A percentile compares a stretch with the other conserved stretches of the same genome.
Evolutionary conservation across 2,329 filamentous ascomycete genomes (phyloP).

Genomic region (Endocalyx cinctus): DNA sequence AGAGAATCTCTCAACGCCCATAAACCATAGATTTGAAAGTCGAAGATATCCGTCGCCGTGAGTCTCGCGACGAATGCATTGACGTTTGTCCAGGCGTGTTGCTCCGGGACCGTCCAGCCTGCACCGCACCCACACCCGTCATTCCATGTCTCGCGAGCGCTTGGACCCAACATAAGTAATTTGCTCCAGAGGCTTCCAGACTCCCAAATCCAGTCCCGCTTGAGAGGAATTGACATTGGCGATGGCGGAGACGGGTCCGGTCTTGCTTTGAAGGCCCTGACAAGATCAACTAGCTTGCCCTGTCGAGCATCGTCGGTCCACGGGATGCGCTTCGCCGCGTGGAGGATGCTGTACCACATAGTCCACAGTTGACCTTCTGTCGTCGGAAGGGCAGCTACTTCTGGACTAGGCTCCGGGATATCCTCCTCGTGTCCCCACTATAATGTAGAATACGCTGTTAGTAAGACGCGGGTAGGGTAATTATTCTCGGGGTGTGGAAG

Average conservation of each 20-base stretch:
- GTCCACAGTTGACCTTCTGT: constrained; percentile 13
- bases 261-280: constrained; percentile 9
- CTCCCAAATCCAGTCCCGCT: constrained; percentile 9
- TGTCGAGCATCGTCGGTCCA: constrained; percentile 8
- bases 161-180: constrained; percentile 7
- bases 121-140: constrained; percentile 10
- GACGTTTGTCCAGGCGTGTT: constrained; percentile 9
- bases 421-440: constrained; percentile 11
- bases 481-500: neutral
- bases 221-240: constrained; percentile 2
- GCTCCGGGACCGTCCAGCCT: constrained; percentile 12
- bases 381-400: neutral
- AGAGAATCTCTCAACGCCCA: constrained; percentile 30
- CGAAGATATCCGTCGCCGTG: neutral
- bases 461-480: neutral
- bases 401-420: constrained; percentile 3
- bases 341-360: constrained; percentile 14
- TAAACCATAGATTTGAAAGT: constrained; percentile 1
- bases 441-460: neutral
- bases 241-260: constrained; percentile 8
- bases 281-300: constrained; percentile 9
- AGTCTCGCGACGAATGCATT: constrained; percentile 15
- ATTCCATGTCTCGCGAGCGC: constrained; percentile 12
- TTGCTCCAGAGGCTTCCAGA: constrained; percentile 5
- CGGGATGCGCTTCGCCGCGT: constrained; percentile 13